A percentile compares a stretch with the other conserved stretches of the same genome.
Evolutionary conservation across 1,139 yeast species (phyloP).

Genomic region (Yamadazyma atmosphaerica): DNA sequence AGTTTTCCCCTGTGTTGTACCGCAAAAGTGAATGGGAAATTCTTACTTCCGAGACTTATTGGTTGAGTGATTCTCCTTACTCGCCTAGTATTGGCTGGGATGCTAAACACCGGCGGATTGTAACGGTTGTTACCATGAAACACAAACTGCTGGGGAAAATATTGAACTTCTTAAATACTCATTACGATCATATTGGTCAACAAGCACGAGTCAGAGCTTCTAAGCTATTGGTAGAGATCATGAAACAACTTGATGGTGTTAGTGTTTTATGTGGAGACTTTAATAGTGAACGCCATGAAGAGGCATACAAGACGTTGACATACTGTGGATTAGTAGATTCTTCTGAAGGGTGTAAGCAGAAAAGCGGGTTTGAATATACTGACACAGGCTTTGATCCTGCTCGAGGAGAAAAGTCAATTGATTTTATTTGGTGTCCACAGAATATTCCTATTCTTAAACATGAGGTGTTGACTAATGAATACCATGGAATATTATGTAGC

Average conservation of each 20-base stretch:
- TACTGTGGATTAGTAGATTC: constrained; percentile 25
- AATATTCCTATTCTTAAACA: constrained; percentile 28
- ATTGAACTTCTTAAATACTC: constrained; percentile 43
- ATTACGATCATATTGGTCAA: constrained; percentile 44
- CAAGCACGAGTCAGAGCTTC: constrained; percentile 35
- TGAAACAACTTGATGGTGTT: constrained; percentile 27
- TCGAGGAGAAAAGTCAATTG: constrained; percentile 23
- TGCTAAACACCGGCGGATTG: constrained; percentile 44
- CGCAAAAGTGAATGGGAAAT: constrained; percentile 30
- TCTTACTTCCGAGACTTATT: constrained; percentile 36
- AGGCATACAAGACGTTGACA: constrained; percentile 23
- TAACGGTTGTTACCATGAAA: constrained; percentile 36
- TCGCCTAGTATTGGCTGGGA: constrained; percentile 44
- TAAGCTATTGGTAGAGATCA: constrained; percentile 31
- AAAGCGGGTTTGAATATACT: constrained; percentile 29
- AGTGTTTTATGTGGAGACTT: constrained; percentile 31
- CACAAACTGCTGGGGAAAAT: constrained; percentile 21
- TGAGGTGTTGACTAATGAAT: constrained; percentile 32
- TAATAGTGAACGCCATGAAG: constrained; percentile 16
- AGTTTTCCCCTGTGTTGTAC: constrained; percentile 46
- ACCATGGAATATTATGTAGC: constrained; percentile 29
- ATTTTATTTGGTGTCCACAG: constrained; percentile 31
- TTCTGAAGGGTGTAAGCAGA: constrained; percentile 19
- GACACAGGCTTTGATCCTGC: constrained; percentile 38
- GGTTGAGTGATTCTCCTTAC: constrained; percentile 45